Conservation (phyloP, 164 flowering plant genomes). For the Vitis riparia region DNA sequence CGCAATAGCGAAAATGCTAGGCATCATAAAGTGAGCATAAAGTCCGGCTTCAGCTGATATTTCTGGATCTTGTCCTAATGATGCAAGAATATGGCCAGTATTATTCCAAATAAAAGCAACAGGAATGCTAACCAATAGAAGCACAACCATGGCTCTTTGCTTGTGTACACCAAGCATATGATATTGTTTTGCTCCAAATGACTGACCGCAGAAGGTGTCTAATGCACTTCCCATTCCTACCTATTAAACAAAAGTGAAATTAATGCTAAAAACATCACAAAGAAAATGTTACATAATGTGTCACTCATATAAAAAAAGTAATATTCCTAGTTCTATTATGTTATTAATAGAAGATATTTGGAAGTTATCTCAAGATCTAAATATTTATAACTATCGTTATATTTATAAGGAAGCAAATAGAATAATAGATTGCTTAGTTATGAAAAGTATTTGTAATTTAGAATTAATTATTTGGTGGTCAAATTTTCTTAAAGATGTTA, state of each 20-base stretch:
- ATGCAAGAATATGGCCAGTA: constrained; percentile 13
- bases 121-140: constrained; percentile 22
- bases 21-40: constrained; percentile 23
- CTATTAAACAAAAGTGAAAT: constrained; percentile 8
- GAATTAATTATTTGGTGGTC: too few relatives aligned
- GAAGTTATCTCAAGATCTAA: too few relatives aligned
- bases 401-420: too few relatives aligned
- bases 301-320: too few relatives aligned
- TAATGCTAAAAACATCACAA: too few relatives aligned
- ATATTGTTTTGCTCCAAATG: constrained; percentile 46
- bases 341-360: too few relatives aligned
- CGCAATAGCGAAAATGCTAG: constrained; percentile 20
- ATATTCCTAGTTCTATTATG: too few relatives aligned
- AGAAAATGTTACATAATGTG: too few relatives aligned
- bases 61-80: constrained; percentile 24
- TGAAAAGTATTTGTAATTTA: too few relatives aligned
- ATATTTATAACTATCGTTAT: too few relatives aligned
- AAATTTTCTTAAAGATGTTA: too few relatives aligned
- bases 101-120: constrained; percentile 26
- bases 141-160: constrained; percentile 43
- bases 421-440: too few relatives aligned
- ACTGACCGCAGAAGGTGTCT: constrained; percentile 49
- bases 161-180: constrained; percentile 41
- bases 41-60: constrained; percentile 25
- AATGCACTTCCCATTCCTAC: constrained; percentile 40